Base-by-base conservation (phyloP, 2,329 filamentous ascomycete genomes). In the Metarhizium humberi region DNA sequence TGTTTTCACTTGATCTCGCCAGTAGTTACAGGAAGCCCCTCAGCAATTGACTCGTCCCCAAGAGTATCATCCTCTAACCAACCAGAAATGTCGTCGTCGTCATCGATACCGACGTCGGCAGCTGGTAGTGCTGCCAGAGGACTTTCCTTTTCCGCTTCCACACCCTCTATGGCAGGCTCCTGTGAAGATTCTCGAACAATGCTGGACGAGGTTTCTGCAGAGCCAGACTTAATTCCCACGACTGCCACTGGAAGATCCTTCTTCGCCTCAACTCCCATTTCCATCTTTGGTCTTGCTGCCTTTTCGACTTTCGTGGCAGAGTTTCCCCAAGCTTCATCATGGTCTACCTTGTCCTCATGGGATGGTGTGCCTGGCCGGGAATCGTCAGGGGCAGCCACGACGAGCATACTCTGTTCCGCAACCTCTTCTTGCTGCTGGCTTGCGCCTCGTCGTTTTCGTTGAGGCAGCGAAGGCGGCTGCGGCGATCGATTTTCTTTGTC, bases 381-480 rank as follows among this genome's bases (percentile, higher is more conserved):
- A 58, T 87, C 84, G 11, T 73, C 71, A 1, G 85, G 85, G 1
- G 84, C 85, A 56, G 81, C 79, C 13, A 88, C 83, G 16, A 89
- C 79, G 4, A 88, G 73, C 45, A 88, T 67, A 8, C 73, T 75
- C 56, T 85, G 79, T 6, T 77, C 75, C 1, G 65, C 66, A 7
- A 68, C 63, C 30, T 65, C 65, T 10, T 72, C 69, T 6, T 64
- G 61, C 11, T 70, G 66, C 14, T 74, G 64, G 40, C 67, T 67
- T 36, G 65, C 66, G 6, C 69, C 69, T 36, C 68, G 63, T 50
- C 73, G 68, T 45, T 73, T 68, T 49, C 75, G 67, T 18, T 73
- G 75, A 4, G 83, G 81, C 20, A 83, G 64, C 3, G 76, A 73
- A 3, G 79, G 78, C 51, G 75, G 69, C 16, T 56, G 52, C 0